These are phyloP conservation scores for Raphidocelis subcapitata DNA, from an alignment of 139 green algal species.

Conservation along the genomic window DNA sequence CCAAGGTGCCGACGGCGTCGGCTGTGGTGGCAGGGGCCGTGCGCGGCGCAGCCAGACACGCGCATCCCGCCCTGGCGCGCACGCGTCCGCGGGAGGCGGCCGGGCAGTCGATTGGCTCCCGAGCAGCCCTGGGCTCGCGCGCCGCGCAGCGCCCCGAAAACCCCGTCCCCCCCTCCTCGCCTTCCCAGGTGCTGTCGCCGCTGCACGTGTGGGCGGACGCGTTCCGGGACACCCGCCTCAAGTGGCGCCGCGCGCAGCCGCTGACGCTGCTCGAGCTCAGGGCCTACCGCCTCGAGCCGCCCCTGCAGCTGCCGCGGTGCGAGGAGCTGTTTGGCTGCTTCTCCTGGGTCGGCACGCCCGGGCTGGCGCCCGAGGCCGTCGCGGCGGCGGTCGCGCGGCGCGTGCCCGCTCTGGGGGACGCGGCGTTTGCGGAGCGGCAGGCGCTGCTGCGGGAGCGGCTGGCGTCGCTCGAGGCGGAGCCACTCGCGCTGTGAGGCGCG, in stretches of 20 bases:
- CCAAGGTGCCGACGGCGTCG: too few species aligned
- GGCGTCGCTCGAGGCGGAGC: not conserved
- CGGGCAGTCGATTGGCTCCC: too few species aligned
- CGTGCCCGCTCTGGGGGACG: slow-evolving; percentile 3
- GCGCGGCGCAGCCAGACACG: too few species aligned
- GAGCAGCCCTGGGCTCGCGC: too few species aligned
- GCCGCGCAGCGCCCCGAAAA: too few species aligned
- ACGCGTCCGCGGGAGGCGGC: too few species aligned
- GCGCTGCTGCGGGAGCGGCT: slow-evolving; percentile 3
- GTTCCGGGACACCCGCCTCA: slow-evolving; percentile 53
- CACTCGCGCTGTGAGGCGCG: not conserved
- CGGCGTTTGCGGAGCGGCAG: slow-evolving; percentile 8
- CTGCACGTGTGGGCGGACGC: slow-evolving; percentile 53
- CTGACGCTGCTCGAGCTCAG: slow-evolving; percentile 67
- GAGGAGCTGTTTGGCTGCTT: slow-evolving; percentile 64
- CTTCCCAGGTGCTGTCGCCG: too few species aligned
- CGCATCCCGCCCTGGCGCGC: too few species aligned
- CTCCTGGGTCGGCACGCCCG: slow-evolving; percentile 35
- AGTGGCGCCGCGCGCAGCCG: slow-evolving; percentile 56
- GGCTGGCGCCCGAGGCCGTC: not conserved
- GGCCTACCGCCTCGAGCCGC: slow-evolving; percentile 29
- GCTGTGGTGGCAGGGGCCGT: too few species aligned
- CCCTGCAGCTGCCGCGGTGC: slow-evolving; percentile 26
- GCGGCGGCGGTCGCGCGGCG: not conserved
- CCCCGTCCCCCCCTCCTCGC: too few species aligned